These are phyloP conservation scores for Plasmodium yoelii DNA, from an alignment of 169 alveolate genomes.

Conservation along the genomic window DNA sequence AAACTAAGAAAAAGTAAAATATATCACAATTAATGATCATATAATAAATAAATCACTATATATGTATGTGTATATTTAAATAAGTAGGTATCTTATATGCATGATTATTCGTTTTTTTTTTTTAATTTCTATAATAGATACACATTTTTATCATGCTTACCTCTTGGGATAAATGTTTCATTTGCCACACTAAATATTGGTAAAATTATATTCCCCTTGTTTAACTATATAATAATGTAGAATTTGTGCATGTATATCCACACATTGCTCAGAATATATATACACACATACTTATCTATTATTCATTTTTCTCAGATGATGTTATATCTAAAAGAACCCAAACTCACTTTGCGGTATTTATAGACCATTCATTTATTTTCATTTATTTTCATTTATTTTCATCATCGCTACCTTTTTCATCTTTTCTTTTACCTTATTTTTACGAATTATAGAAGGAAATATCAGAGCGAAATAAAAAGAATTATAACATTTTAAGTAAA, in stretches of 20 bases:
- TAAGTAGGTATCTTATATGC: background rate
- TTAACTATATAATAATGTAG: too few relatives aligned
- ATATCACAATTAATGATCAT: background rate
- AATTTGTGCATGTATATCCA: background rate
- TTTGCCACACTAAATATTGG: slow-evolving; percentile 56
- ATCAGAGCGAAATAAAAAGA: slow-evolving; percentile 39
- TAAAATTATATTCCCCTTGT: background rate
- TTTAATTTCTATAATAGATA: slow-evolving; percentile 10
- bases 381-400: slow-evolving; percentile 10
- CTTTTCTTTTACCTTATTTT: background rate
- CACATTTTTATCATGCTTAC: slow-evolving; percentile 35
- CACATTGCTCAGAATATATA: background rate
- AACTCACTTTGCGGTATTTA: slow-evolving; percentile 39
- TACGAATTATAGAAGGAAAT: slow-evolving; percentile 48
- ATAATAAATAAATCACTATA: background rate
- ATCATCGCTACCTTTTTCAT: background rate
- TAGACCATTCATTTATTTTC: background rate
- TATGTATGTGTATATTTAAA: background rate
- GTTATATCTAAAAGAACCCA: slow-evolving; percentile 45
- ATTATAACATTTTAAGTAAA: slow-evolving; percentile 32
- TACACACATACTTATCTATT: background rate
- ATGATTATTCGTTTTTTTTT: background rate
- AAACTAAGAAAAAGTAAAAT: slow-evolving; percentile 50
- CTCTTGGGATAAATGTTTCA: slow-evolving; percentile 50
- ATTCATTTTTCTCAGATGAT: slow-evolving; percentile 27